Base-by-base conservation (phyloP, 2,329 filamentous ascomycete genomes). In the Nemania sp. region DNA sequence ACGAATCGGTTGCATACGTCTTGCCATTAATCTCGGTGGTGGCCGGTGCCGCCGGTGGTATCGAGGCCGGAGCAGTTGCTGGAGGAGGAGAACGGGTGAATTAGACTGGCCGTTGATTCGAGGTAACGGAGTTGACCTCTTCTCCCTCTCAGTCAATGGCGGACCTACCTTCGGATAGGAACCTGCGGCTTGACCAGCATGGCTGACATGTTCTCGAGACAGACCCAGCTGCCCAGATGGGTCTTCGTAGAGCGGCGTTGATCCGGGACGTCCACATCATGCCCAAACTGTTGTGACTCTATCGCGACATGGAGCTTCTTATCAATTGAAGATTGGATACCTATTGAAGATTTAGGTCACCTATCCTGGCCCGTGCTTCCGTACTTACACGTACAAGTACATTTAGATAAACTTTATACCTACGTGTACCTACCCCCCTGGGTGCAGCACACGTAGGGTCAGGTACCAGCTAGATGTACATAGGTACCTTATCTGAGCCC, bases 1-100 rank as follows among this genome's bases (percentile, higher is more conserved):
- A 97, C 54, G 83, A 76, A 73, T 98, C 92, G 17, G 84, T 88
- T 17, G 78, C 72, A 74, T 92, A 92, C 10, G 76, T 77, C 63
- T 81, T 82, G 65, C 84, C 88, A 67, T 88, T 84, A 65, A 95
- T 83, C 11, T 78, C 80, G 64, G 90, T 76, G 20, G 72, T 70
- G 72, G 55, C 53, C 32, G 51, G 40, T 53, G 34, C 29, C 10
- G 32, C 11, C 29, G 61, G 49, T 39, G 25, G 25, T 29, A 29
- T 29, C 25, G 25, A 2, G 4, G 61, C 51, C 64, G 63, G 43
- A 39, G 39, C 20, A 7, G 61, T 50, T 54, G 32, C 20, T 15
- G 25, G 15, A 34, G 61, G 50, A 34, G 29, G 15, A 34, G 45
- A 63, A 68, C 61, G 68, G 68, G 39, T n/a, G 20, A 39, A 43